phyloP scores from a whole-genome alignment of 208 protist species.

The Leishmania major region DNA sequence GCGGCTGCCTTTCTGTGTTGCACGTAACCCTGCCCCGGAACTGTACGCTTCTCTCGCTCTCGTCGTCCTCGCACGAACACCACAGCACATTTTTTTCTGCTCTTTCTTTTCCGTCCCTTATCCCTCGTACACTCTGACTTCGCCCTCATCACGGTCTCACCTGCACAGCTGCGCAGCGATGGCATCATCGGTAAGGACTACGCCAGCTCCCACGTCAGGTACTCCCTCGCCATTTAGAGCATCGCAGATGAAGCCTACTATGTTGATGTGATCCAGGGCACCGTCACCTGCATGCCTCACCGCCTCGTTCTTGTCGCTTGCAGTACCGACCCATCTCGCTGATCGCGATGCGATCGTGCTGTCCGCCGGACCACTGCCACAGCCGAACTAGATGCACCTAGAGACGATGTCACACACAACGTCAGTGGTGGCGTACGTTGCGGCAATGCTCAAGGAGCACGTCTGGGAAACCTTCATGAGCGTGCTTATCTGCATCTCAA shows the following conservation, averaged over 20 bases:
- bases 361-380: conserved; percentile 39
- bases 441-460: conserved; percentile 28
- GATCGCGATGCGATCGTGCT: conserved; percentile 46
- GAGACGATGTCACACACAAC: conserved; percentile 48
- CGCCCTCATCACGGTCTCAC: background rate
- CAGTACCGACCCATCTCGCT: conserved; percentile 29
- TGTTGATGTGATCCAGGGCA: conserved; percentile 37
- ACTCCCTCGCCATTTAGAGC: conserved; percentile 41
- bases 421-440: conserved; percentile 37
- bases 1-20: too few relatives aligned
- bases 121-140: background rate
- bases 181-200: conserved; percentile 51
- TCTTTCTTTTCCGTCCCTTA: background rate
- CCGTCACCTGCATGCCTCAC: conserved; percentile 50
- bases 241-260: conserved; percentile 47
- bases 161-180: conserved; percentile 38
- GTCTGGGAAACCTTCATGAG: conserved; percentile 40
- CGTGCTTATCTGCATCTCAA: conserved; percentile 51
- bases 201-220: conserved; percentile 50
- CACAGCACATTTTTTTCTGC: background rate
- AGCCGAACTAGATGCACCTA: conserved; percentile 33
- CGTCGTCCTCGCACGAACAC: background rate
- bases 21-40: too few relatives aligned
- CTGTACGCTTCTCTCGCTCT: too few relatives aligned
- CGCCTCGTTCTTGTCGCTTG: conserved; percentile 28